Evolutionary conservation across 192 early-diverging fungal species (phyloP), one percentile per base, ranked within the genome.

Genomic region (Coemansia sp.): DNA sequence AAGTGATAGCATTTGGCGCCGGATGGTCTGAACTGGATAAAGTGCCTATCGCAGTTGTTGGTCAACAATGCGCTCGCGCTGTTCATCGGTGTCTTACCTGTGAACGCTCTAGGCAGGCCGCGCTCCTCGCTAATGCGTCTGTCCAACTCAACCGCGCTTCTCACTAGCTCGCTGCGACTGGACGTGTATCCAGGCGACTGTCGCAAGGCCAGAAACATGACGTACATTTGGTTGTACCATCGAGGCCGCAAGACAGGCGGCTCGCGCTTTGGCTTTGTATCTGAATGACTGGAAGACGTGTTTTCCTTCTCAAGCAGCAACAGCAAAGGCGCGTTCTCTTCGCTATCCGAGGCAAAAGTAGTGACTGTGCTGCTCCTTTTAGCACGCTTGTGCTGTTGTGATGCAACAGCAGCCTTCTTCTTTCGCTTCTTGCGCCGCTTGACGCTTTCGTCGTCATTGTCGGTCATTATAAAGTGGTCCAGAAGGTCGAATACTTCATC

Each of bases 171-270:
- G 26, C 81, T 86, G 18, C 94, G 79, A 8, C 91, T 82, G 22
- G 92, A 74, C 3, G 84, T 88, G 27, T 84, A 65, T 15, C 83
- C 79, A 12, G 92, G 83, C 54, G 82, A 82, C 22, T 92, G 83
- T 7, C 89, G 78, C 18, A 96, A 73, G 5, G 91, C 90, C 61
- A 95, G 59, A 58, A 91, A 90, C 69, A 96, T 76, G 60, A 96
- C 71, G 65, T 92, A 94, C 24, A 88, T 87, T 60, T 95, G 93
- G 41, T 85, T 96, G 35, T 93, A 91, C 94, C 94, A 96, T n/a
- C 92, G 76, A 17, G 93, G 93, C 56, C 74, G 65, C 50, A 52
- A n/a, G 4, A 26, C 24, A 39, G 29, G 17, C 22, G 38, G 63
- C 55, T 43, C 29, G 14, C 12, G 48, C 38, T 26, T 46, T 11